phyloP scores from a whole-genome alignment of 2,329 filamentous ascomycete species.

The Gnomoniopsis smithogilvyi region DNA sequence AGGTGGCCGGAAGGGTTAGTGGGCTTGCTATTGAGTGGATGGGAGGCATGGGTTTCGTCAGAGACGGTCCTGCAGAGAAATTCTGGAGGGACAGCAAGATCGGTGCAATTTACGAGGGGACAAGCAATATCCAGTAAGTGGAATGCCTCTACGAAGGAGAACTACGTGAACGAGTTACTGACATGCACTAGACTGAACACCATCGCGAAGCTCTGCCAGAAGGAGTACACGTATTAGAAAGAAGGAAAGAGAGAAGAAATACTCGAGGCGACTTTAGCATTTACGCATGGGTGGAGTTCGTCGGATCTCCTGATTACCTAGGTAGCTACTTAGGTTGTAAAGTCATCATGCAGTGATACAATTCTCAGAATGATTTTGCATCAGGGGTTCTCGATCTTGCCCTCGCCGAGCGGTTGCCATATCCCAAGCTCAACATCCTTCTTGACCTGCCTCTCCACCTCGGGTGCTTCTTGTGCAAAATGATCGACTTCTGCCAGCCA shows the following conservation, averaged over 20 bases:
- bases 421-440: constrained; percentile 20
- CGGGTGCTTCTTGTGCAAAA: constrained; percentile 18
- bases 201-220: constrained; percentile 61
- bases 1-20: constrained; percentile 85
- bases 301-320: not conserved
- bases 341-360: not conserved
- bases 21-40: constrained; percentile 95
- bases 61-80: constrained; percentile 96
- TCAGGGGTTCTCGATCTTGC: not conserved
- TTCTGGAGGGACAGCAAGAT: constrained; percentile 98
- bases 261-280: not conserved
- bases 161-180: constrained; percentile 19
- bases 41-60: constrained; percentile 98
- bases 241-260: no score
- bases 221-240: constrained; percentile 50
- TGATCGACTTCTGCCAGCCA: constrained; percentile 21
- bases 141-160: not conserved
- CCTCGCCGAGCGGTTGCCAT: constrained; percentile 23
- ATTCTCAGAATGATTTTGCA: not conserved
- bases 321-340: no score
- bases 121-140: constrained; percentile 69
- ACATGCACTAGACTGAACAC: constrained; percentile 51
- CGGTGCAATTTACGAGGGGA: constrained; percentile 94
- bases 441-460: constrained; percentile 18
- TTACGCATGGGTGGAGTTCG: not conserved